A percentile compares a stretch with the other conserved stretches of the same genome.
These are phyloP conservation scores for Trichoderma virens DNA, from an alignment of 495 filamentous ascomycete genomes.

Conservation along the genomic window DNA sequence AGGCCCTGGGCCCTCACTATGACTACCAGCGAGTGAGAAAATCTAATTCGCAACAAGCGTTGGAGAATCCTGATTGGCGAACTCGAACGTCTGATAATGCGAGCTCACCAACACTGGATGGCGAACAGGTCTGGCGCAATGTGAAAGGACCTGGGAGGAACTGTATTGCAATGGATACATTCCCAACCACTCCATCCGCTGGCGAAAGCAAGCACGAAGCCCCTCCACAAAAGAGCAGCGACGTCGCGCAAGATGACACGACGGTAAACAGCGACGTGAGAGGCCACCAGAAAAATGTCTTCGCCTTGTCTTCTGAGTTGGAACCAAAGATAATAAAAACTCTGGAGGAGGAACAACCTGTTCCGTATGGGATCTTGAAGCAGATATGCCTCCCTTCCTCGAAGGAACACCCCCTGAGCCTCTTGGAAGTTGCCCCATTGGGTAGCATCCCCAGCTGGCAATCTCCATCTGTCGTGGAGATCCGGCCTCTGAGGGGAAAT, in stretches of 20 bases:
- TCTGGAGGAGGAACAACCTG: background rate
- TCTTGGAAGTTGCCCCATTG: background rate
- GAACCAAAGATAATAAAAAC: background rate
- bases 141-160: background rate
- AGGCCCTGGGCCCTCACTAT: background rate
- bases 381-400: background rate
- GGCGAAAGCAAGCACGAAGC: background rate
- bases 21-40: background rate
- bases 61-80: background rate
- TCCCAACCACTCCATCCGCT: background rate
- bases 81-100: background rate
- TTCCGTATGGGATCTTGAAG: background rate
- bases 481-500: background rate
- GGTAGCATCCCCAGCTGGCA: background rate
- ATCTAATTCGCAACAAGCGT: background rate
- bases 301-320: background rate
- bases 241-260: background rate
- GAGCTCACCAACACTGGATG: background rate
- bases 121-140: background rate
- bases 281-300: background rate
- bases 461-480: background rate
- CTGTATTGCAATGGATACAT: background rate
- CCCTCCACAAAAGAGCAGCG: background rate
- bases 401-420: background rate
- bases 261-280: background rate